Evolutionary conservation across 2,329 filamentous ascomycete genomes (phyloP), one percentile per base, ranked within the genome.

Genomic region (Trichoderma cornu-damae): DNA sequence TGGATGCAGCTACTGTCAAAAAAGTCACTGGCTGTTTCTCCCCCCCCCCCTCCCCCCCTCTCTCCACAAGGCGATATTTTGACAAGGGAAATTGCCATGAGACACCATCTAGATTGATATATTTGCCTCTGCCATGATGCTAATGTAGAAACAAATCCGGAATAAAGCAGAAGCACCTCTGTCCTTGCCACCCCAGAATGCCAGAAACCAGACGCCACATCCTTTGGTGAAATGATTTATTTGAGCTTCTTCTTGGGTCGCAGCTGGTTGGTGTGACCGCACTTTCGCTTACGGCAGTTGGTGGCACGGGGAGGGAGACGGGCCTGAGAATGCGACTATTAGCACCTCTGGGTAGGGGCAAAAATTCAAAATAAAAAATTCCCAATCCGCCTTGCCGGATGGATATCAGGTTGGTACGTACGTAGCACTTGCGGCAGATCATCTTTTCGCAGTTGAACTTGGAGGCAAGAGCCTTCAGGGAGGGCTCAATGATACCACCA

Each of bases 191-290:
- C 66, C 65, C 70, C 68, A 67, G 61, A 71, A 72, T 73, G 69
- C 70, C 72, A 70, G 67, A 68, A 73, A 70, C 73, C 72, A 72
- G 72, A 77, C 74, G 75, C 74, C 75, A 69, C 70, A 72, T 72
- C 67, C 71, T 70, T n/a, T 70, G 66, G 64, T 66, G 60, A 59
- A 69, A 72, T 73, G 69, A 71, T 74, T 70, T 78, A 79, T 83
- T 96, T 96, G 77, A 96, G 86, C 93, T 99, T 99, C 92, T 99
- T 99, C 93, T 99, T 99, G 79, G 94, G 94, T 81, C 94, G 90
- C 77, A 99, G 90, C 87, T 99, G 94, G 90, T 97, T 97, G 83
- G 88, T 95, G 88, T 97, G 94, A 65, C 93, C 94, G 81, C 93
- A 97, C 87, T 97, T 97, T 84, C 92, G 92, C 91, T 97, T 97